Conservation (phyloP, 169 alveolate species). For the Plasmodium billcollinsi region DNA sequence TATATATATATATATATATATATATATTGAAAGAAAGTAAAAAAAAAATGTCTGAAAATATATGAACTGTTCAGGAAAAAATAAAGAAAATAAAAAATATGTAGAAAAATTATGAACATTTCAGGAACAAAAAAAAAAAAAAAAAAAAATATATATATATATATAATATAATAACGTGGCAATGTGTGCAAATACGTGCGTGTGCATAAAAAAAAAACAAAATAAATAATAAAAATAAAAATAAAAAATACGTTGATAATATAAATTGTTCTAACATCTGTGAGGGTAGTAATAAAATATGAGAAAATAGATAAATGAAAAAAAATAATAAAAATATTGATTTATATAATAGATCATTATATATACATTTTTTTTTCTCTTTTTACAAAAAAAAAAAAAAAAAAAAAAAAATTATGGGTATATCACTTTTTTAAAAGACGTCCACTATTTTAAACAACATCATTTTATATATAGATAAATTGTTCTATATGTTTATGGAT, state of each 20-base stretch:
- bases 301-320: constrained; percentile 8
- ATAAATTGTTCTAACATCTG: constrained; percentile 40
- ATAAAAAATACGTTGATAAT: constrained; percentile 31
- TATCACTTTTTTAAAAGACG: too few relatives aligned
- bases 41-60: not conserved
- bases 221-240: constrained; percentile 1
- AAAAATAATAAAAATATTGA: not conserved
- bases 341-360: too few relatives aligned
- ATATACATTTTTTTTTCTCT: too few relatives aligned
- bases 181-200: constrained; percentile 37
- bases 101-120: not conserved
- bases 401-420: too few relatives aligned
- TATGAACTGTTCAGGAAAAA: not conserved
- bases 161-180: constrained; percentile 16
- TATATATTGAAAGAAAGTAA: not conserved
- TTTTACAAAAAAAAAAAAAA: too few relatives aligned
- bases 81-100: not conserved
- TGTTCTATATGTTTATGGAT: constrained; percentile 11
- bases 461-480: constrained; percentile 12
- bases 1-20: too few relatives aligned
- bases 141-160: not conserved
- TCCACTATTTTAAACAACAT: constrained; percentile 6
- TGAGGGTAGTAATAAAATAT: not conserved
- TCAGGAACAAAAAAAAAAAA: constrained; percentile 6
- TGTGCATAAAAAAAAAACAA: not conserved